Evolutionary conservation across 345 rosid genomes (phyloP), one percentile per base, ranked within the genome.

Genomic region (Sonneratia caseolaris): DNA sequence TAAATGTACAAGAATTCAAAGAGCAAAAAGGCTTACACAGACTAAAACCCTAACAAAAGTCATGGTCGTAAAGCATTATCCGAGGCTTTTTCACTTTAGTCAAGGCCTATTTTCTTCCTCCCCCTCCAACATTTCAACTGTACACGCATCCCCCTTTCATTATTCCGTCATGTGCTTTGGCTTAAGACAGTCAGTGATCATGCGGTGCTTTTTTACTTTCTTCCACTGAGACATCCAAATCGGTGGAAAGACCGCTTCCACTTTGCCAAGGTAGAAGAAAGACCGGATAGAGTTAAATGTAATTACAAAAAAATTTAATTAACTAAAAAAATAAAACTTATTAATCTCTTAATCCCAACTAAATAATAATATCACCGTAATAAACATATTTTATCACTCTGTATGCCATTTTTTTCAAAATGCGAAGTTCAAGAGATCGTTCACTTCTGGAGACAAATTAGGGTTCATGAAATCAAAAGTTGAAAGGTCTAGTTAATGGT

Each of bases 61-160:
- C 64, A 59, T 59, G 64, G 64, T 59, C 64, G 64, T 59, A 59
- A 59, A 59, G 64, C 64, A 22, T 53, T 53, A 3, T 24, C 35
- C 5, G 22, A 59, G 64, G 64, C 64, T 7, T 59, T 57, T 59
- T 59, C 64, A 59, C 64, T 59, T 59, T 59, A 24, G 64, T 59
- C 64, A 24, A 22, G 32, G 24, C 32, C 64, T 36, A 59, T 6
- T 59, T 59, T 59, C 24, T 24, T 48, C 14, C 53, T 8, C 24
- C 24, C 64, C 32, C 32, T 27, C 32, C 32, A 27, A 24, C 21
- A 21, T 59, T 59, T 53, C n/a, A 53, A 53, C 59, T 18, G 59
- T 53, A 53, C 59, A 19, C 51, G 7, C 22, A 22, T 19, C 9
- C 27, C 64, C 64, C 35, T 59, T 24, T 59, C 36, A 59, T 59